Evolutionary conservation across 1,139 yeast species (phyloP).

Genomic region (Scheffersomyces illinoinensis): DNA sequence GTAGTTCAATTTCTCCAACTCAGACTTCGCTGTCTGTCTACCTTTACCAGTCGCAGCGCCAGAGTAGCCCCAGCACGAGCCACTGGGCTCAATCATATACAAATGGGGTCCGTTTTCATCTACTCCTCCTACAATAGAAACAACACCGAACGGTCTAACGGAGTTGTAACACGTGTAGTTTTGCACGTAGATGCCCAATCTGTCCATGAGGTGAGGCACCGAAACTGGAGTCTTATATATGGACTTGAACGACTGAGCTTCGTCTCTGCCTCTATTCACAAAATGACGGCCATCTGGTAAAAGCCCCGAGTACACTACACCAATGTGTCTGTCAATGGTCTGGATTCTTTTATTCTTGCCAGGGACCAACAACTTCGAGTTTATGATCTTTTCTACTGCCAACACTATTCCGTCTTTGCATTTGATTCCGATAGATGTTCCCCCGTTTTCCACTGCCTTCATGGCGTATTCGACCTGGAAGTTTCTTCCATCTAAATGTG

Average conservation of each 20-base stretch:
- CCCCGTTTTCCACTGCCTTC: slow-evolving; percentile 97
- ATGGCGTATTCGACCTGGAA: slow-evolving; percentile 98
- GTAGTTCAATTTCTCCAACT: slow-evolving; percentile 84
- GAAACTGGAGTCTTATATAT: slow-evolving; percentile 77
- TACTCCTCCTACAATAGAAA: slow-evolving; percentile 90
- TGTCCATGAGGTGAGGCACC: slow-evolving; percentile 79
- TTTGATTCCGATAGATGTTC: slow-evolving; percentile 91
- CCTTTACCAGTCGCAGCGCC: slow-evolving; percentile 99
- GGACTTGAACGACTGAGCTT: slow-evolving; percentile 77
- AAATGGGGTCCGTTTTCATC: slow-evolving; percentile 88
- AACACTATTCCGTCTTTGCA: slow-evolving; percentile 91
- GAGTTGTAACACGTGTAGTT: slow-evolving; percentile 95
- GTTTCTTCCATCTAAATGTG: slow-evolving; percentile 86
- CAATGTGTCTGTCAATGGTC: slow-evolving; percentile 89
- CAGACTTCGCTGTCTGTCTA: slow-evolving; percentile 93
- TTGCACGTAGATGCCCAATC: slow-evolving; percentile 90
- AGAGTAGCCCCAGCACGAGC: slow-evolving; percentile 93
- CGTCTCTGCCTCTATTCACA: slow-evolving; percentile 90
- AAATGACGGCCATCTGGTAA: slow-evolving; percentile 96
- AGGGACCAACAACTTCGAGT: slow-evolving; percentile 86
- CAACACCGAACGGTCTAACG: slow-evolving; percentile 95
- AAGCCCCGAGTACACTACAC: slow-evolving; percentile 92
- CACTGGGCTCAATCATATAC: slow-evolving; percentile 97
- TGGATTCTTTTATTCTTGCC: slow-evolving; percentile 88
- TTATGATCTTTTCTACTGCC: slow-evolving; percentile 92